Evolutionary conservation across 2,329 filamentous ascomycete species (phyloP), one percentile per base, ranked within the genome.

Genomic region (Botryotinia narcissicola): DNA sequence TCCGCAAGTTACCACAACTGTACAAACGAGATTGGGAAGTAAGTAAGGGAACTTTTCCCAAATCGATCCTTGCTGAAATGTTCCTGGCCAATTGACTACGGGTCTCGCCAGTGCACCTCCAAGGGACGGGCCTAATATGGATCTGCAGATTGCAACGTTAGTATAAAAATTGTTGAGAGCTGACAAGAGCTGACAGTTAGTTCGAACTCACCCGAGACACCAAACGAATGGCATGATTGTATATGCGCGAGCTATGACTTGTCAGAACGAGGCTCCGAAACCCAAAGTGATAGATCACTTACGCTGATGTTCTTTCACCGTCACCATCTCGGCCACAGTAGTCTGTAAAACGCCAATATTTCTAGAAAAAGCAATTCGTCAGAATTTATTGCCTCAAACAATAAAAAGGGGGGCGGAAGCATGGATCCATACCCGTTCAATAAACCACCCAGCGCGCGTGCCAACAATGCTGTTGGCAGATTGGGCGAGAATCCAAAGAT

Each of bases 151-250:
- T 46, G 22, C 48, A 35, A 40, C 4, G 42, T 68, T 59, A 68
- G 46, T 29, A 42, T 59, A 35, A 71, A 68, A 68, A 22, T 72
- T 73, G 57, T 57, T 57, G 51, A 70, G 61, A 20, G 62, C 62
- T 64, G 59, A 74, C 37, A 60, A 75, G 32, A 61, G 69, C 70
- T 72, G 54, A 72, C 32, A 57, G 62, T 59, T 48, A 67, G 71
- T 20, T 37, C n/a, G 22, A 9, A 70, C 86, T 84, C 85, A 93
- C 86, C 96, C 96, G 80, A 99, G 87, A 81, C 95, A 98, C 96
- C 96, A 99, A 40, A 98, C 93, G 81, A 97, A 94, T 10, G 96
- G 96, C 94, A 99, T 98, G 78, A 98, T 95, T 20, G 95, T 94
- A 84, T 97, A 99, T 68, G 95, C 96, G 78, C 93, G 93, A 78